Evolutionary conservation across 495 filamentous ascomycete genomes (phyloP).

Genomic region (Clohesyomyces aquaticus): DNA sequence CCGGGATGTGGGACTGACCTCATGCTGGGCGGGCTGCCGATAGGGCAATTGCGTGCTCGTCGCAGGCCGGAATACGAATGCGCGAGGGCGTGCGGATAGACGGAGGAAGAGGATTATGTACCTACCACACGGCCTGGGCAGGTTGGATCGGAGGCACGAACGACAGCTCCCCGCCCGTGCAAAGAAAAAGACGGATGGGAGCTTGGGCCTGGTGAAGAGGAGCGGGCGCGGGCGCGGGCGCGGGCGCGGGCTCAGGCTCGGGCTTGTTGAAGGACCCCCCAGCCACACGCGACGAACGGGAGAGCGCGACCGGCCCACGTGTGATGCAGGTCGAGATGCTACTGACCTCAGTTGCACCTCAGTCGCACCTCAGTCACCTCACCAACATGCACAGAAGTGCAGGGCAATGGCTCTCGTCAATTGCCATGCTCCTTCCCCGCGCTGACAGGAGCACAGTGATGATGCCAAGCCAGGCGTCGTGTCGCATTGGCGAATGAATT

Average conservation of each 20-base stretch:
- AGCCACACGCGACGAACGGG: slow-evolving; percentile 9
- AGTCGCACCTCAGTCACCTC: too few species aligned
- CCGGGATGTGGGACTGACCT: slow-evolving; percentile 28
- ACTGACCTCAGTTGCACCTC: too few species aligned
- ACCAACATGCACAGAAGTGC: too few species aligned
- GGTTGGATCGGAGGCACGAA: neutral
- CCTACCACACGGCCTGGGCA: neutral
- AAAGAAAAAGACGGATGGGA: neutral
- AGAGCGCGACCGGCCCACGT: slow-evolving; percentile 12
- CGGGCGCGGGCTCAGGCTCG: too few species aligned
- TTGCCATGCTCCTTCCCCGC: too few species aligned
- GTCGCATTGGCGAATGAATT: too few species aligned
- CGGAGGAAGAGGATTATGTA: neutral
- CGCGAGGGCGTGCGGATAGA: neutral
- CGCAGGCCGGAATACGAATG: neutral
- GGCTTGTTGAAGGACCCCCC: neutral
- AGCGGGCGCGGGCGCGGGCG: too few species aligned
- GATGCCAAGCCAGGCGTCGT: too few species aligned
- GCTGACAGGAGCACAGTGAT: too few species aligned
- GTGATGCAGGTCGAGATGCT: neutral
- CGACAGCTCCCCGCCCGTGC: slow-evolving; percentile 7
- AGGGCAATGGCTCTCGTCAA: too few species aligned
- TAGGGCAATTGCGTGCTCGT: slow-evolving; percentile 20
- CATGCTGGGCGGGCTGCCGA: slow-evolving; percentile 23
- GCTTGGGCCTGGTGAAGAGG: slow-evolving; percentile 18